Conservation (phyloP, 306 rosid genomes). For the Betula pendula region DNA sequence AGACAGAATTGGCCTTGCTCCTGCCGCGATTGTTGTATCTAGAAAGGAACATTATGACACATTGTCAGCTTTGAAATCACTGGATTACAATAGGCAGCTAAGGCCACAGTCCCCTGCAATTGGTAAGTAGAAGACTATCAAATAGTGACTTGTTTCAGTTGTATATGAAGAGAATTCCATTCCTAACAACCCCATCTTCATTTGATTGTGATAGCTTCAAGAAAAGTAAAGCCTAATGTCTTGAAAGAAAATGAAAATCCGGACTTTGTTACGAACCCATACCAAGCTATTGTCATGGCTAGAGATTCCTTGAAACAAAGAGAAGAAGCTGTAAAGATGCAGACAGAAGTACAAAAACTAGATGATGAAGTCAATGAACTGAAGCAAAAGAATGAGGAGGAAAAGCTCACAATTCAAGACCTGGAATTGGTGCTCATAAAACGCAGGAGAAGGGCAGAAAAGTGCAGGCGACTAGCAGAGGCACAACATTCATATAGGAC, state of each 20-base stretch:
- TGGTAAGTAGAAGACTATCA: slow-evolving; percentile 50
- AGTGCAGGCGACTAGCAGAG: slow-evolving; percentile 83
- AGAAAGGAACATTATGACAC: slow-evolving; percentile 64
- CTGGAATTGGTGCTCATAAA: slow-evolving; percentile 66
- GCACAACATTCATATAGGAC: slow-evolving; percentile 83
- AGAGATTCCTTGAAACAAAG: slow-evolving; percentile 86
- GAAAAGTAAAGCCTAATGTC: slow-evolving; percentile 43
- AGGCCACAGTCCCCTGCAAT: slow-evolving; percentile 61
- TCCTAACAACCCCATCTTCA: slow-evolving; percentile 11
- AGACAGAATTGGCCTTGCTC: slow-evolving; percentile 79
- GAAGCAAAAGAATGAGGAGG: slow-evolving; percentile 81
- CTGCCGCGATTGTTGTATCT: slow-evolving; percentile 79
- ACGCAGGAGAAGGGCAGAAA: slow-evolving; percentile 78
- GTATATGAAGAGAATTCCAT: slow-evolving; percentile 4
- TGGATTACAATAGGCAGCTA: slow-evolving; percentile 67
- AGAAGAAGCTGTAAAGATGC: slow-evolving; percentile 72
- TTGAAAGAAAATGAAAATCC: slow-evolving; percentile 84
- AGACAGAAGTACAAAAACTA: slow-evolving; percentile 61
- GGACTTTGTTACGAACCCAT: slow-evolving; percentile 53
- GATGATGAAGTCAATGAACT: slow-evolving; percentile 72
- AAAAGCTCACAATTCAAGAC: slow-evolving; percentile 69
- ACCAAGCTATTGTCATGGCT: slow-evolving; percentile 86
- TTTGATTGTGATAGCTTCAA: slow-evolving; percentile 44
- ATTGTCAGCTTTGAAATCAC: slow-evolving; percentile 60
- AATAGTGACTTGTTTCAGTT: not conserved